These are phyloP conservation scores for Rosa rugosa DNA, from an alignment of 306 rosid species.

Conservation along the genomic window DNA sequence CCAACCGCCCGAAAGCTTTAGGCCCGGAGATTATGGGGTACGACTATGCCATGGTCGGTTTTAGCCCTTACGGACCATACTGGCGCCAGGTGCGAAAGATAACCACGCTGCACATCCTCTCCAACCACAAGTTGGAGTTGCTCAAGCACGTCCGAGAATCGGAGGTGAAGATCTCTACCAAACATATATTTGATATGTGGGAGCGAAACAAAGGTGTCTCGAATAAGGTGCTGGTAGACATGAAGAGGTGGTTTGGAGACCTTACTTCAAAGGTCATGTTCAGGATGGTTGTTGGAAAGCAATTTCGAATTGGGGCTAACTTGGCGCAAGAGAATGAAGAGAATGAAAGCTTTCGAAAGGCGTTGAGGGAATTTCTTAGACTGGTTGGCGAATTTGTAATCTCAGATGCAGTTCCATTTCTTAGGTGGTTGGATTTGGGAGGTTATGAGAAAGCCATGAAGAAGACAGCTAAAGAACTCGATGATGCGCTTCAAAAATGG, in stretches of 20 bases:
- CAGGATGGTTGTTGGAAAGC: conserved; percentile 12
- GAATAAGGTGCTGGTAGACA: not conserved
- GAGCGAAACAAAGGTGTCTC: not conserved
- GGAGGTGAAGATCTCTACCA: conserved; percentile 10
- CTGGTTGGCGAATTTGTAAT: not conserved
- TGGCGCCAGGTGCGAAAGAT: not conserved
- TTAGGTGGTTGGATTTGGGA: conserved; percentile 15
- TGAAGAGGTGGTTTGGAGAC: conserved; percentile 20
- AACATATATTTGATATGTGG: not conserved
- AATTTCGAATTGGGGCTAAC: not conserved
- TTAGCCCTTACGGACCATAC: not conserved
- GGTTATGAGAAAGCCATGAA: conserved; percentile 21
- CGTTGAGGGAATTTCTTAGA: not conserved
- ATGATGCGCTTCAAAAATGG: not conserved
- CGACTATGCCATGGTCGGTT: not conserved
- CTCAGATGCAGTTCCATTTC: conserved; percentile 11
- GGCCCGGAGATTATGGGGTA: not conserved
- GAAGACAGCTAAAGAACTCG: not conserved
- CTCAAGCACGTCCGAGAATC: not conserved
- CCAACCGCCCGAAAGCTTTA: not conserved
- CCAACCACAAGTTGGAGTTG: conserved; percentile 9
- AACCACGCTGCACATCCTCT: conserved; percentile 10
- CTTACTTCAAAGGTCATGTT: not conserved
- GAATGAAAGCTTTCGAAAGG: not conserved
- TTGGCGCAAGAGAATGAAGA: too few species aligned